Evolutionary conservation across 2,329 filamentous ascomycete genomes (phyloP), one percentile per base, ranked within the genome.

Genomic region (Fragosphaeria purpurea): DNA sequence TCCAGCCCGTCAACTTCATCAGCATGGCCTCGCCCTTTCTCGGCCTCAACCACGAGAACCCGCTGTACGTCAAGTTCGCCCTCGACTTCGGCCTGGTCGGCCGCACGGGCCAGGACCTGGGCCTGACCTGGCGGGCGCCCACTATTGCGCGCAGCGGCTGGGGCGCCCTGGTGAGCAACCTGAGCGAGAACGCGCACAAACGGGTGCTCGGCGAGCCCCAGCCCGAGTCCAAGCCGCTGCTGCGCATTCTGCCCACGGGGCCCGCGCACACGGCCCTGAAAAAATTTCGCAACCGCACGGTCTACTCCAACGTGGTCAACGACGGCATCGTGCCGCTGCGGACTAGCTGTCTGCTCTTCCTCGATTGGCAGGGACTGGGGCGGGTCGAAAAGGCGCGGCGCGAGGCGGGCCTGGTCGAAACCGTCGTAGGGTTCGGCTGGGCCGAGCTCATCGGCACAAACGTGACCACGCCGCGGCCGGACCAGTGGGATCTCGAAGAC

Each of bases 261-360:
- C 90, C 91, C 12, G 93, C 91, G 6, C 90, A 96, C 65, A 79
- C 81, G 50, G 91, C 90, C 1, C 69, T 97, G 41, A 83, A 85
- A 62, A 88, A 87, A 67, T 97, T 97, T 65, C 76, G 88, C 30
- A 95, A 94, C 63, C 77, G 91, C 12, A 97, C 93, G 0, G 75
- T 96, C 1, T 97, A 97, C 65, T 95, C 90, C 2, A 97, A 97
- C 61, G 90, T 97, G 10, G 91, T 97, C 58, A 97, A 97, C 62
- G 91, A 97, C 67, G 91, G 90, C 4, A 96, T 98, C 58, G 93
- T 98, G 5, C 93, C 93, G 3, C 70, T 98, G 37, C 82, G 93
- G 30, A 98, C 93, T 5, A 97, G 91, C 56, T 98, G 91, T 65
- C 72, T 98, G n/a, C 70, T 98, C 6, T 98, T 98, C 61, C 72